Conservation (phyloP, 495 filamentous ascomycete genomes). For the Xylaria intraflava region DNA sequence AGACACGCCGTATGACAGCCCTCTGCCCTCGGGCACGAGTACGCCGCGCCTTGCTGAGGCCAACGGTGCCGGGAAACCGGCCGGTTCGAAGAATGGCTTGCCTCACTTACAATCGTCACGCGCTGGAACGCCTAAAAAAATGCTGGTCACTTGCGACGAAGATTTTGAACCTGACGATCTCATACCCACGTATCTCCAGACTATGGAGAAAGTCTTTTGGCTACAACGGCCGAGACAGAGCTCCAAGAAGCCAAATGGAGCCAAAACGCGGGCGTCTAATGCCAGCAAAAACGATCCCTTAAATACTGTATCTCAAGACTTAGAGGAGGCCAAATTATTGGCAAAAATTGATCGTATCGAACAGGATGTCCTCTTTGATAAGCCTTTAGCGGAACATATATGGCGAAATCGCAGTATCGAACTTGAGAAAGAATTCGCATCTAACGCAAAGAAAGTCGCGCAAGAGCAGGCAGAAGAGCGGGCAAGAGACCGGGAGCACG, state of each 20-base stretch:
- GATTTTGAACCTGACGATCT: conserved; percentile 68
- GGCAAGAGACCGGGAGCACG: conserved; percentile 21
- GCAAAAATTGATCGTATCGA: conserved; percentile 70
- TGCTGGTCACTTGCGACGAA: conserved; percentile 42
- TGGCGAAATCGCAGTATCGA: conserved; percentile 64
- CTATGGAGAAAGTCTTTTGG: conserved; percentile 65
- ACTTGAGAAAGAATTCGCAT: conserved; percentile 52
- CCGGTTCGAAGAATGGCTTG: conserved; percentile 22
- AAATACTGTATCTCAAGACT: conserved; percentile 24
- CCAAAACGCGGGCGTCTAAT: conserved; percentile 16
- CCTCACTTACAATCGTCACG: conserved; percentile 15
- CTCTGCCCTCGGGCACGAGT: conserved; percentile 39
- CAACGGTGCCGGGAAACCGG: conserved; percentile 21
- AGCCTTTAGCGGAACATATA: conserved; percentile 60
- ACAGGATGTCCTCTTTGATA: conserved; percentile 81
- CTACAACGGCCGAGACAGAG: conserved; percentile 55
- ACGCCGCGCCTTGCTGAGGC: conserved; percentile 39
- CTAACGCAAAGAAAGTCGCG: conserved; percentile 30
- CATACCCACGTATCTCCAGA: conserved; percentile 64
- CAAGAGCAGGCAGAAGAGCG: conserved; percentile 21
- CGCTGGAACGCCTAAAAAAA: conserved; percentile 26
- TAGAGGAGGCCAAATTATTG: conserved; percentile 55
- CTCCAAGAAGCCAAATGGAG: conserved; percentile 39
- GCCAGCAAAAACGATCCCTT: not conserved
- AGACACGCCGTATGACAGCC: conserved; percentile 43